Conservation (phyloP, 768 basidiomycete genomes). For the Atractiella rhizophila region DNA sequence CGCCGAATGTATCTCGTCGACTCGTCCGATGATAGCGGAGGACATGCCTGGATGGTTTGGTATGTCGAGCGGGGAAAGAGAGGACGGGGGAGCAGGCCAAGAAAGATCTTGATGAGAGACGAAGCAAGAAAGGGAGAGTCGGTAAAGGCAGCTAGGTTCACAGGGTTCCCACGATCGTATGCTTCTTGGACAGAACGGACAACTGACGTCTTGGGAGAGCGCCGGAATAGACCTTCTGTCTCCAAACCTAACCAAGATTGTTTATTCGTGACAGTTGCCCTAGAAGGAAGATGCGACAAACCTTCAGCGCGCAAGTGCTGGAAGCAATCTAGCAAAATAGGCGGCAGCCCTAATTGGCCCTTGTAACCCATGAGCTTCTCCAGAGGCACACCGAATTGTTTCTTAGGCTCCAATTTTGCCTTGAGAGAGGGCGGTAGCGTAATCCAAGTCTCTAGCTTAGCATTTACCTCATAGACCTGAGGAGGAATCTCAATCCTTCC, state of each 20-base stretch:
- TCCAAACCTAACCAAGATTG: not conserved
- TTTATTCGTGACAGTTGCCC: too few relatives aligned
- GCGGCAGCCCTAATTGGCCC: not conserved
- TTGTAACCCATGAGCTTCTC: not conserved
- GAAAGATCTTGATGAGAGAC: conserved; percentile 5
- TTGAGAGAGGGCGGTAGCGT: not conserved
- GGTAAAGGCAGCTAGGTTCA: not conserved
- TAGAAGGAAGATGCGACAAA: too few relatives aligned
- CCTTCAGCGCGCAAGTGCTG: not conserved
- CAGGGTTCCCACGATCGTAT: conserved; percentile 3
- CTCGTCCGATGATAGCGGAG: not conserved
- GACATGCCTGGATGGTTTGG: conserved; percentile 1
- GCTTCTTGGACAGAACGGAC: not conserved
- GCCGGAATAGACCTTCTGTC: conserved; percentile 6
- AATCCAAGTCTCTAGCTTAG: not conserved
- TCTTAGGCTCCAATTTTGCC: too few relatives aligned
- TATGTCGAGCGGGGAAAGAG: conserved; percentile 1
- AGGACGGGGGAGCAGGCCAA: conserved; percentile 1
- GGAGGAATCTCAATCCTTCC: conserved; percentile 6
- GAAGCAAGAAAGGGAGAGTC: conserved; percentile 4
- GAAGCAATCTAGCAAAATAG: conserved; percentile 2
- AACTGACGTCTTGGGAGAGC: conserved; percentile 1
- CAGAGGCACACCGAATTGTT: too few relatives aligned
- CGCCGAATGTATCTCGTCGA: not conserved
- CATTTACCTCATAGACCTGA: conserved; percentile 2